Evolutionary conservation across 352 stramenopile species (phyloP).

Genomic region (Phytophthora idaei): DNA sequence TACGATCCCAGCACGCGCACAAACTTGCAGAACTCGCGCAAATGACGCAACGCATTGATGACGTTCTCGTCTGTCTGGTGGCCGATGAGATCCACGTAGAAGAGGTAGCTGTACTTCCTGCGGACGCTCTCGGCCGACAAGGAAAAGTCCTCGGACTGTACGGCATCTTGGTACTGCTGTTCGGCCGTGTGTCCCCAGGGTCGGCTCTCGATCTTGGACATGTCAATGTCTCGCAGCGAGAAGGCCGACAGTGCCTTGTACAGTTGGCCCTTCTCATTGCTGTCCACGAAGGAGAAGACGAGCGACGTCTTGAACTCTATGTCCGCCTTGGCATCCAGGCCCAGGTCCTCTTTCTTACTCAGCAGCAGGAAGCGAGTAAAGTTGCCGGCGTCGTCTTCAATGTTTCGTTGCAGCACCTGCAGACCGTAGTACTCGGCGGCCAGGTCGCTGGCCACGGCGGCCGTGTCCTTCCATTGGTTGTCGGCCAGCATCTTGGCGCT

Average conservation of each 20-base stretch:
- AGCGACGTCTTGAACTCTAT: conserved; percentile 84
- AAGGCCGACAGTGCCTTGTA: conserved; percentile 80
- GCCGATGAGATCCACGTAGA: conserved; percentile 83
- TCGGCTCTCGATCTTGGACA: conserved; percentile 82
- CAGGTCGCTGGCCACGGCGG: conserved; percentile 95
- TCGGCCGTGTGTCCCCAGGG: conserved; percentile 73
- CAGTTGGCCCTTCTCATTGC: conserved; percentile 70
- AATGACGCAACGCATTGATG: conserved; percentile 81
- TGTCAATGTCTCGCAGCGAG: conserved; percentile 74
- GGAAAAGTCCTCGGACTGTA: conserved; percentile 92
- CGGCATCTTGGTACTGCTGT: conserved; percentile 46
- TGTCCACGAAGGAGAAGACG: conserved; percentile 82
- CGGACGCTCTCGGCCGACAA: conserved; percentile 73
- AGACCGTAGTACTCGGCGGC: conserved; percentile 95
- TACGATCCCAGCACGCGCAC: conserved; percentile 90
- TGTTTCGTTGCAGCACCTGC: conserved; percentile 70
- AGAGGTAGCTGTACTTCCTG: conserved; percentile 84
- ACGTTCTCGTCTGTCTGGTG: conserved; percentile 78
- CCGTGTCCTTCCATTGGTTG: conserved; percentile 82
- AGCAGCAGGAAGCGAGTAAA: conserved; percentile 94
- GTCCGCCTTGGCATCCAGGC: conserved; percentile 38
- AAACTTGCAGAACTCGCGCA: conserved; percentile 89
- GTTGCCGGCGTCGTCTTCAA: conserved; percentile 74
- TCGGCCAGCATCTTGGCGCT: conserved; percentile 97
- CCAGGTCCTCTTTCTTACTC: conserved; percentile 59